Evolutionary conservation across 2,329 filamentous ascomycete genomes (phyloP), one percentile per base, ranked within the genome.

Genomic region (Diaporthe citrichinensis): DNA sequence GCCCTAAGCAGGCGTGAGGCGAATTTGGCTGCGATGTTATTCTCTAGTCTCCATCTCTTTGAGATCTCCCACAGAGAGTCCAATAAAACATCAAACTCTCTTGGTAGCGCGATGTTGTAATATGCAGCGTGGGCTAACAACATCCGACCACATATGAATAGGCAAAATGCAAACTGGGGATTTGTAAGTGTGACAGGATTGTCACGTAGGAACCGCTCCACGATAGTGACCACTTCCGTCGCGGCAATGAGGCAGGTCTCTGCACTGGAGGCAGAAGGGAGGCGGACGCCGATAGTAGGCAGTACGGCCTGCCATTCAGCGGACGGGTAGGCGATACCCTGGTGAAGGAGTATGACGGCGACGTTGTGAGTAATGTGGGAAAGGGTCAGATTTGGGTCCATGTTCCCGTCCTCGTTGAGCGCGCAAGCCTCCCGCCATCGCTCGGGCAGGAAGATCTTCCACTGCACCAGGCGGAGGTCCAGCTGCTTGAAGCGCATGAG

Each of bases 331-430:
- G 85, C 85, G 28, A 87, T 85, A 17, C 80, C 80, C 61, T 85
- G 84, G 72, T 87, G 85, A 2, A 87, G 80, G 1, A 85, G 80
- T 20, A 87, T 83, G 59, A 86, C 84, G 2, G 85, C 83, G 1
- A 84, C 81, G 73, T 87, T 86, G 74, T 86, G 85, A 2, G 84
- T 86, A 46, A 86, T 83, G 76, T 87, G 85, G 0, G 85, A 84
- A 3, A 86, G 77, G 0, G 84, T 85, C 17, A 86, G 79, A 68
- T 88, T 88, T 5, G 86, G 86, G 72, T 88, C 86, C 81, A 88
- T 84, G 14, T 80, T 80, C 23, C 80, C 80, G 67, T 85, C 83
- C 12, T 78, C 78, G 59, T 87, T 86, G 2, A 85, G 78, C 9
- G 84, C 85, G 34, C 85, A 84, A 0, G 83, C 82, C 34, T 84